Conservation (phyloP, 768 basidiomycete genomes). For the Trametes coccinea region DNA sequence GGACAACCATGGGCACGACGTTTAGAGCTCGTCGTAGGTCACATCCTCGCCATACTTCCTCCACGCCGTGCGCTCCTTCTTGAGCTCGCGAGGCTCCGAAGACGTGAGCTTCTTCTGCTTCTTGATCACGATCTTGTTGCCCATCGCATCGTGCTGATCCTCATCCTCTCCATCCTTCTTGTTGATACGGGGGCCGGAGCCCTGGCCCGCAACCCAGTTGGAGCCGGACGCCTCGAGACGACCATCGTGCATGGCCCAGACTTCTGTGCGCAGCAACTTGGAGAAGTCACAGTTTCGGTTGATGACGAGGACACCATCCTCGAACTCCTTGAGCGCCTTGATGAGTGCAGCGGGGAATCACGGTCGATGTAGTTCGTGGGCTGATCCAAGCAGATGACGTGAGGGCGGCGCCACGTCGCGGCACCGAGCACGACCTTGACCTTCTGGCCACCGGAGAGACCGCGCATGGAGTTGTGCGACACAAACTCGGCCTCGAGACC, state of each 20-base stretch:
- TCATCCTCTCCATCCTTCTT: conserved; percentile 91
- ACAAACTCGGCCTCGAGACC: conserved; percentile 99
- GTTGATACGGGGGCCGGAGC: conserved; percentile 92
- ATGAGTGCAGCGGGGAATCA: conserved; percentile 99
- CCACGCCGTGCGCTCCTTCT: conserved; percentile 95
- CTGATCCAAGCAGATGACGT: conserved; percentile 96
- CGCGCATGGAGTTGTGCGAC: conserved; percentile 98
- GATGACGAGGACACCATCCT: conserved; percentile 97
- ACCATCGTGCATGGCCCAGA: conserved; percentile 99
- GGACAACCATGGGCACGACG: conserved; percentile 15
- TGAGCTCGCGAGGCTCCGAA: conserved; percentile 80
- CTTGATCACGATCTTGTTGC: conserved; percentile 89
- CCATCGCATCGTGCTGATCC: conserved; percentile 93
- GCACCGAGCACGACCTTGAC: conserved; percentile 99
- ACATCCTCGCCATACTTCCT: conserved; percentile 84
- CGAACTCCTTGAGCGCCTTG: conserved; percentile 95
- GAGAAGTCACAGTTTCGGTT: conserved; percentile 99
- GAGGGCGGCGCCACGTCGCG: conserved; percentile 98
- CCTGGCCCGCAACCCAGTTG: conserved; percentile 99
- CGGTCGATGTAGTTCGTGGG: conserved; percentile 99
- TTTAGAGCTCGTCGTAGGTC: conserved; percentile 58
- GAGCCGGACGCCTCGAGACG: conserved; percentile 94
- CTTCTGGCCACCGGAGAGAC: conserved; percentile 98
- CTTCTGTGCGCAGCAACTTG: conserved; percentile 95
- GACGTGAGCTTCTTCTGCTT: conserved; percentile 88